Evolutionary conservation across 1,284 basidiomycete genomes (phyloP).

Genomic region (Moesziomyces sp.): DNA sequence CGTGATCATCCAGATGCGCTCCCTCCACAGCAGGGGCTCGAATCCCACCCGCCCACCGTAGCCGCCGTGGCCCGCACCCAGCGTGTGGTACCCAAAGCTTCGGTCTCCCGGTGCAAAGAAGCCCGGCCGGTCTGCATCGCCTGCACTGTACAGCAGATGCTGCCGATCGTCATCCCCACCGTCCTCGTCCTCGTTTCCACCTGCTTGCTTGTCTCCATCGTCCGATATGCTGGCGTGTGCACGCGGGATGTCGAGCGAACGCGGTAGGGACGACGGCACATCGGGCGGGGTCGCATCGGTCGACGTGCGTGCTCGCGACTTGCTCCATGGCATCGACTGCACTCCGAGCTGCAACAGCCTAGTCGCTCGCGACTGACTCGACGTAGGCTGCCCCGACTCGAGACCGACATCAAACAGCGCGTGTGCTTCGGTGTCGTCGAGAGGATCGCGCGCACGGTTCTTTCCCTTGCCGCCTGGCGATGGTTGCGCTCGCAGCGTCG

Average conservation of each 20-base stretch:
- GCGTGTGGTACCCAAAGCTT: conserved; percentile 32
- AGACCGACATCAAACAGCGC: conserved; percentile 41
- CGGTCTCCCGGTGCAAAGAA: conserved; percentile 32
- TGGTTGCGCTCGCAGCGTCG: conserved; percentile 1
- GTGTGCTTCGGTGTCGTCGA: neutral
- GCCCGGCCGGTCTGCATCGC: conserved; percentile 9
- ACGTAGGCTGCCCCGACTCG: conserved; percentile 11
- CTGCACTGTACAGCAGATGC: conserved; percentile 26
- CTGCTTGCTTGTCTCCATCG: conserved; percentile 9
- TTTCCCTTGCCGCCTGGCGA: conserved; percentile 22
- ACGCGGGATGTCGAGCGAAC: conserved; percentile 25
- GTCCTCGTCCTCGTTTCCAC: conserved; percentile 16
- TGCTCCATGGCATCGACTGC: conserved; percentile 24
- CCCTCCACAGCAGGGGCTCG: conserved; percentile 32
- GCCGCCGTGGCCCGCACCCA: conserved; percentile 2
- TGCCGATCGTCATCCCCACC: conserved; percentile 30
- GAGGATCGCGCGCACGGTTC: conserved; percentile 10
- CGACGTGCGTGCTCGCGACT: conserved; percentile 3
- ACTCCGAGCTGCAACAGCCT: conserved; percentile 9
- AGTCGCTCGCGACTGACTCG: conserved; percentile 8
- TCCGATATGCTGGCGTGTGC: neutral
- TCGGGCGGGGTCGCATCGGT: neutral
- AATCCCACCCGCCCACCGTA: conserved; percentile 31
- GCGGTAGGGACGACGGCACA: neutral
- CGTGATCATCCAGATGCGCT: conserved; percentile 38